Conservation (phyloP, 176 grass and related monocot genomes). For the Carex pumila region DNA sequence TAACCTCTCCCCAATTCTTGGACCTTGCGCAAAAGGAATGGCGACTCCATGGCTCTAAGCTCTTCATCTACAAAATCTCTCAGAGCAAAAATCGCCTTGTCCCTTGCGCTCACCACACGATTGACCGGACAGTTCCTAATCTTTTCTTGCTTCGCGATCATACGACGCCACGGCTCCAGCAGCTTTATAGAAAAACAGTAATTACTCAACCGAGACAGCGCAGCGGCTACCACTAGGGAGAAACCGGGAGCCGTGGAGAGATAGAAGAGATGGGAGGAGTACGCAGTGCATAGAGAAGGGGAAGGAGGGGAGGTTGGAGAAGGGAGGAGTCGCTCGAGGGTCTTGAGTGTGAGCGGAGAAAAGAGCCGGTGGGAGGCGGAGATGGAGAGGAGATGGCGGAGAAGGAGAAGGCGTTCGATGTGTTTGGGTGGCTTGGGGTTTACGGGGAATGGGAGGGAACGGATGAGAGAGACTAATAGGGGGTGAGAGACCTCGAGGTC, state of each 20-base stretch:
- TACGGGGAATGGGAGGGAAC: background rate
- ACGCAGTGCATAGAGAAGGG: background rate
- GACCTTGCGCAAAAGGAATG: background rate
- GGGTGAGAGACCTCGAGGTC: background rate
- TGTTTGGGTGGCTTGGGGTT: background rate
- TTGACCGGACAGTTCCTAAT: background rate
- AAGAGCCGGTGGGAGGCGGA: background rate
- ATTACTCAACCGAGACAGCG: background rate
- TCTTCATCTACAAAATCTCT: constrained; percentile 12
- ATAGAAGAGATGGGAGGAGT: constrained; percentile 5
- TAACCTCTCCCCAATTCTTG: background rate
- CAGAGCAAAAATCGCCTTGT: background rate
- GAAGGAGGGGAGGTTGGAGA: background rate
- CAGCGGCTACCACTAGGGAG: background rate
- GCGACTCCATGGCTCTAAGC: constrained; percentile 2
- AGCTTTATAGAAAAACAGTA: background rate
- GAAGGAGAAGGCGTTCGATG: background rate
- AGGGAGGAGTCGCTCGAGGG: constrained; percentile 4
- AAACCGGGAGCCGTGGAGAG: background rate
- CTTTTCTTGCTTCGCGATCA: background rate
- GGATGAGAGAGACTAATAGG: background rate
- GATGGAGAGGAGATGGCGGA: background rate
- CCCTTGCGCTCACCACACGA: constrained; percentile 4
- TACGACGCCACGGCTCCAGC: background rate
- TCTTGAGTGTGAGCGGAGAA: background rate